These are phyloP conservation scores for Barnettozyma populi DNA, from an alignment of 805 yeast species.

Conservation along the genomic window DNA sequence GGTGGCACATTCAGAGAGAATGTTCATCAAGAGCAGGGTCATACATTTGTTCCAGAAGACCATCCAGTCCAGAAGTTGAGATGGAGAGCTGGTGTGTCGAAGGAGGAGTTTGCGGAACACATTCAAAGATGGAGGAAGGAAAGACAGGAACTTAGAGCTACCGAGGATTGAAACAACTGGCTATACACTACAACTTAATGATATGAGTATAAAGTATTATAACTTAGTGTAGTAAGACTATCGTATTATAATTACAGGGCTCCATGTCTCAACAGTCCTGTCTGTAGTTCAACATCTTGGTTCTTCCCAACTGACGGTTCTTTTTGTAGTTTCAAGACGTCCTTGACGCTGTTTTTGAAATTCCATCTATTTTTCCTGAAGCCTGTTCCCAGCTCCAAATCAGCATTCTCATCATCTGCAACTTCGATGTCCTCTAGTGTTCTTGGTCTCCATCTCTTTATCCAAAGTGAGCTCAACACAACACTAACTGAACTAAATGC, in stretches of 20 bases:
- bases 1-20: not conserved
- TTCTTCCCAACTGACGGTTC: slow-evolving; percentile 1
- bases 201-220: not conserved
- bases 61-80: not conserved
- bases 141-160: not conserved
- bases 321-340: slow-evolving; percentile 8
- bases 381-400: slow-evolving; percentile 14
- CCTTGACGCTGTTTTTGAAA: slow-evolving; percentile 13
- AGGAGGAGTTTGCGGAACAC: not conserved
- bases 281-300: slow-evolving; percentile 19
- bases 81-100: not conserved
- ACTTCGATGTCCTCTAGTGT: slow-evolving; percentile 6
- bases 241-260: not conserved
- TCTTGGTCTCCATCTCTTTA: slow-evolving; percentile 58
- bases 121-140: not conserved
- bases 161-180: not conserved
- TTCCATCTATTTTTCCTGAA: slow-evolving; percentile 12
- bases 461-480: slow-evolving; percentile 67
- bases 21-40: not conserved
- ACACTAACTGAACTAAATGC: slow-evolving; percentile 90
- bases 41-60: not conserved
- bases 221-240: not conserved
- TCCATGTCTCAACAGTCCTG: slow-evolving; percentile 13
- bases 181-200: not conserved
- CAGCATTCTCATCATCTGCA: slow-evolving; percentile 10